These are phyloP conservation scores for Digitaria exilis DNA, from an alignment of 202 grass and related monocot species.

Conservation along the genomic window DNA sequence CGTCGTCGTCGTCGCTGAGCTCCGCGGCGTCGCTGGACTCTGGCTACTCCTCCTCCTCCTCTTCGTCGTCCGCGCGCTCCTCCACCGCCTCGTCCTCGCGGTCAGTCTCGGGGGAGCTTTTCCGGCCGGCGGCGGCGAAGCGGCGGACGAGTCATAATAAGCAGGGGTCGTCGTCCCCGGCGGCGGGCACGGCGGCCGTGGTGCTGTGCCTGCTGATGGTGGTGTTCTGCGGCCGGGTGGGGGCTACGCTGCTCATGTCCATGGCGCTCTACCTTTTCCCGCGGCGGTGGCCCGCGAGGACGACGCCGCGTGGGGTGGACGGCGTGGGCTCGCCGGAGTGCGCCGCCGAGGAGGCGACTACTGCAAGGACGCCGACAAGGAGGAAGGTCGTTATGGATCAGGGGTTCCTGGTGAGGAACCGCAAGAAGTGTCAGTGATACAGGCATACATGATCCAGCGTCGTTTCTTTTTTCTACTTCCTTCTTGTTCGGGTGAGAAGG, in stretches of 20 bases:
- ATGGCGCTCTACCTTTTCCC: slow-evolving; percentile 42
- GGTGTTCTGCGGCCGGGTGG: slow-evolving; percentile 39
- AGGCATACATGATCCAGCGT: background rate
- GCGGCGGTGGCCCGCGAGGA: background rate
- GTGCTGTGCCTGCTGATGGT: slow-evolving; percentile 50
- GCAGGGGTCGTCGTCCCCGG: background rate
- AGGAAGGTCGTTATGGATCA: slow-evolving; percentile 20
- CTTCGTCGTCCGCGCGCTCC: background rate
- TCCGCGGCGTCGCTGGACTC: slow-evolving; percentile 16
- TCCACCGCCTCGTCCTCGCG: background rate
- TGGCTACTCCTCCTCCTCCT: background rate
- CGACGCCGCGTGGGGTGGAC: background rate
- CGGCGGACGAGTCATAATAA: background rate
- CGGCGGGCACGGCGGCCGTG: slow-evolving; percentile 3
- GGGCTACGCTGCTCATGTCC: slow-evolving; percentile 42
- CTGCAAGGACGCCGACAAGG: too few relatives aligned
- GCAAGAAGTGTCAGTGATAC: slow-evolving; percentile 38
- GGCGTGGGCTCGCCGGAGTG: background rate
- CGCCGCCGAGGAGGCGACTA: background rate
- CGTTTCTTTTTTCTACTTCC: background rate
- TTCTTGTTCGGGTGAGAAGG: background rate
- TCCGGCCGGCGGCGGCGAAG: background rate
- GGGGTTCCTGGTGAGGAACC: slow-evolving; percentile 31
- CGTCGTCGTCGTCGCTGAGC: slow-evolving; percentile 33
- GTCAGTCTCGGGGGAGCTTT: background rate